These are phyloP conservation scores for Emericellopsis atlantica DNA, from an alignment of 2,329 filamentous ascomycete genomes.

Conservation along the genomic window DNA sequence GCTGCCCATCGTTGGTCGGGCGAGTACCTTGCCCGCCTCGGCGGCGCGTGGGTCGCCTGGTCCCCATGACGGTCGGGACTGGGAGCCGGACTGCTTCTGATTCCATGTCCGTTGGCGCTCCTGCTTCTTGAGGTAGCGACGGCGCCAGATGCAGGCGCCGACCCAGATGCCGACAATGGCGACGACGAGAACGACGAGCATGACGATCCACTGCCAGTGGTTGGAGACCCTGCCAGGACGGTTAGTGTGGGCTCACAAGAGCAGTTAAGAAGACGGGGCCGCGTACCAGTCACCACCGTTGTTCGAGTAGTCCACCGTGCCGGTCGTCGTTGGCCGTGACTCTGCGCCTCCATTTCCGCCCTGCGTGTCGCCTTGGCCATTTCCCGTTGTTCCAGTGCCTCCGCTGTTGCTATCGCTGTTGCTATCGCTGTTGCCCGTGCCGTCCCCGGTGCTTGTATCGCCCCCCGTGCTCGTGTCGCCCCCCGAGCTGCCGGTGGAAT, in stretches of 20 bases:
- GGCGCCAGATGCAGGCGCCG: constrained; percentile 57
- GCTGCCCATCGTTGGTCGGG: constrained; percentile 14
- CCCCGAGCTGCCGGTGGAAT: constrained; percentile 3
- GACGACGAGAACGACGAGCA: constrained; percentile 63
- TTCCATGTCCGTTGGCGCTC: constrained; percentile 33
- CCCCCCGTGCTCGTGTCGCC: constrained; percentile 3
- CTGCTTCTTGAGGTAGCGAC: constrained; percentile 59
- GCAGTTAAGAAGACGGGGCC: neutral
- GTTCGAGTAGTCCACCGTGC: neutral
- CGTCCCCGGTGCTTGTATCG: constrained; percentile 2
- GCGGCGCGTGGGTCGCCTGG: constrained; percentile 11
- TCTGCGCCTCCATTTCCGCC: too few species aligned
- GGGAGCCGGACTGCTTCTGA: constrained; percentile 25
- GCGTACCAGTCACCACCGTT: constrained; percentile 35
- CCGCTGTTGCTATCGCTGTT: constrained; percentile 7
- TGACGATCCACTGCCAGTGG: constrained; percentile 73
- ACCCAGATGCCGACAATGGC: constrained; percentile 56
- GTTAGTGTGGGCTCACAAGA: neutral
- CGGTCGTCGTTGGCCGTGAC: constrained; percentile 1
- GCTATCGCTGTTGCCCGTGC: constrained; percentile 5
- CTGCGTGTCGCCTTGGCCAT: constrained; percentile 1
- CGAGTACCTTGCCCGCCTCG: constrained; percentile 11
- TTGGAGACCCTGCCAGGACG: constrained; percentile 41
- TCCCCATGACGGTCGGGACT: constrained; percentile 20
- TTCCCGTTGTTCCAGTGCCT: neutral